Conservation (phyloP, 345 rosid genomes). For the Litchi chinensis region DNA sequence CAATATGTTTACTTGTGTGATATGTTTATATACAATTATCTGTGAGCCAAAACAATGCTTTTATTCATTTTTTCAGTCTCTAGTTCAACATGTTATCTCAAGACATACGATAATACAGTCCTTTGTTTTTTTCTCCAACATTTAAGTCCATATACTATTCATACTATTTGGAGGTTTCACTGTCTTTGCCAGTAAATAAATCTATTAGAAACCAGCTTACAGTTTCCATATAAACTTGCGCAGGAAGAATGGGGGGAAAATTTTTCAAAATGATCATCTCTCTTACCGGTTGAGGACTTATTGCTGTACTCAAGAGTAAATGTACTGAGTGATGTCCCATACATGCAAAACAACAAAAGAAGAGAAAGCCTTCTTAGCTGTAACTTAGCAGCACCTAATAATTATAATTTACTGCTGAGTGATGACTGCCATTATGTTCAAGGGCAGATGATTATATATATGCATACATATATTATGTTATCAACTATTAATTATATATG, state of each 20-base stretch:
- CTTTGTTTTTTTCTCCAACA: neutral
- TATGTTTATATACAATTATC: too few species aligned
- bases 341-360: slow-evolving; percentile 26
- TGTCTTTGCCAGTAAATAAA: neutral
- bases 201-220: neutral
- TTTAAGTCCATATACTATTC: neutral
- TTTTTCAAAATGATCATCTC: neutral
- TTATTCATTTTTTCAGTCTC: too few species aligned
- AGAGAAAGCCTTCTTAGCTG: slow-evolving; percentile 26
- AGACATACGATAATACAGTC: too few species aligned
- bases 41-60: too few species aligned
- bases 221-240: neutral
- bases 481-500: neutral
- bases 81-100: too few species aligned
- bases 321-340: slow-evolving; percentile 31
- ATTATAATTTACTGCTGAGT: slow-evolving; percentile 17
- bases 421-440: neutral
- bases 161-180: neutral
- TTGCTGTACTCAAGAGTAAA: neutral
- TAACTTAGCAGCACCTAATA: slow-evolving; percentile 24
- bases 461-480: neutral
- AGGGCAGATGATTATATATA: slow-evolving; percentile 18
- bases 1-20: neutral
- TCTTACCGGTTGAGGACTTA: neutral
- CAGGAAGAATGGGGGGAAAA: neutral